Base-by-base conservation (phyloP, 2,329 filamentous ascomycete genomes). In the Tympanopsis confertula region DNA sequence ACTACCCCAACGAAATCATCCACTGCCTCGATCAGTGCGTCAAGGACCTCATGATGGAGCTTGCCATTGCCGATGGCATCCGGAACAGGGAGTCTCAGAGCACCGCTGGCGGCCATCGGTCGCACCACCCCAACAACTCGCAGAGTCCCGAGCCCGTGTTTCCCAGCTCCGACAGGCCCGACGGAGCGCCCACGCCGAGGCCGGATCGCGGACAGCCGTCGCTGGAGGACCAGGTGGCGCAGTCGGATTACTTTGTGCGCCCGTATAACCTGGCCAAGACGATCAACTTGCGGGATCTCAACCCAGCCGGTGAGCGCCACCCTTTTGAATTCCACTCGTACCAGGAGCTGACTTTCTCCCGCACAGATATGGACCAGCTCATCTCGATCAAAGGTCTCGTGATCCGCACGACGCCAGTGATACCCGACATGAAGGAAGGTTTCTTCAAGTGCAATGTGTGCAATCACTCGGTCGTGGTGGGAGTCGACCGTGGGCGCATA, bases 371-470 rank as follows among this genome's bases (percentile, higher is more conserved):
- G 75, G 93, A 98, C 61, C 93, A 91, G 54, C 74, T 98, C 46
- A 82, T 98, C 47, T 86, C 81, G 46, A 80, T 98, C 60, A 98
- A 96, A 61, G 91, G 91, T 35, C 70, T 98, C 13, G 91, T 98
- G 42, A 98, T 98, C 51, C 80, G 91, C 44, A 84, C 91, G 3
- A 96, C 89, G 0, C 87, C 91, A 1, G 85, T 98, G 45, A 96
- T 98, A 45, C 91, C 91, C 1, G 91, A 98, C 51, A 98, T 98
- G 91, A 95, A 93, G 62, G 86, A 94, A 55, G 91, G 91, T 1
- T 95, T 94, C 63, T 98, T 98, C 74, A 82, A 86, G 45, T 98
- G 91, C 63, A 85, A 86, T 41, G 77, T 89, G 19, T 98, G 91
- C 62, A 86, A 87, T 51, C 86, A 94, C 59, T 89, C 85, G 3